Conservation (phyloP, 2,329 filamentous ascomycete genomes). For the Penicillium sclerotiorum region DNA sequence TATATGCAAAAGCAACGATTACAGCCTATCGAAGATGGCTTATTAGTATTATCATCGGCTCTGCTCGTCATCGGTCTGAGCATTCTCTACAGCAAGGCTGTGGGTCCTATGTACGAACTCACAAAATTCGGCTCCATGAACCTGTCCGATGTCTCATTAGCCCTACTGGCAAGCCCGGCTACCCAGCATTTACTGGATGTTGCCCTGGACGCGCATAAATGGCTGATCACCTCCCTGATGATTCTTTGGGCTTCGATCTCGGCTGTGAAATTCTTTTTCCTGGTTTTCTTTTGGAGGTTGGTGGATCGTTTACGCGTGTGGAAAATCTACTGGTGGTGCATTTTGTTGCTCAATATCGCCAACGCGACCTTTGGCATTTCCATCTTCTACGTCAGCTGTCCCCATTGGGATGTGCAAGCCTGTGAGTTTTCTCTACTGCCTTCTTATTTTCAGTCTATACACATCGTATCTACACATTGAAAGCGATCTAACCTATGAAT, state of each 20-base stretch:
- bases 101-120: not conserved
- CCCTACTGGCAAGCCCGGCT: too few species aligned
- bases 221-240: not conserved
- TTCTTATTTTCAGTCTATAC: not conserved
- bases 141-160: too few species aligned
- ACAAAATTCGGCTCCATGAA: not conserved
- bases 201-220: not conserved
- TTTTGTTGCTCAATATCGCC: not conserved
- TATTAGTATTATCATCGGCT: not conserved
- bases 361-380: not conserved
- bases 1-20: not conserved
- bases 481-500: not conserved
- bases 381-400: slow-evolving; percentile 4
- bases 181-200: not conserved
- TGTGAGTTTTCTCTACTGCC: not conserved
- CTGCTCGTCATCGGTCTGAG: not conserved
- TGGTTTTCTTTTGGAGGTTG: not conserved
- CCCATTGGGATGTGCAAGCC: not conserved
- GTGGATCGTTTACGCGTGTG: not conserved
- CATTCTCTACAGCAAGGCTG: not conserved
- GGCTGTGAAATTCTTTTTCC: not conserved
- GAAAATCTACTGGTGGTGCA: slow-evolving; percentile 4
- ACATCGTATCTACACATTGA: not conserved
- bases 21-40: not conserved
- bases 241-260: not conserved